Conservation (phyloP, 2,329 filamentous ascomycete genomes). For the Gremmenia infestans region DNA sequence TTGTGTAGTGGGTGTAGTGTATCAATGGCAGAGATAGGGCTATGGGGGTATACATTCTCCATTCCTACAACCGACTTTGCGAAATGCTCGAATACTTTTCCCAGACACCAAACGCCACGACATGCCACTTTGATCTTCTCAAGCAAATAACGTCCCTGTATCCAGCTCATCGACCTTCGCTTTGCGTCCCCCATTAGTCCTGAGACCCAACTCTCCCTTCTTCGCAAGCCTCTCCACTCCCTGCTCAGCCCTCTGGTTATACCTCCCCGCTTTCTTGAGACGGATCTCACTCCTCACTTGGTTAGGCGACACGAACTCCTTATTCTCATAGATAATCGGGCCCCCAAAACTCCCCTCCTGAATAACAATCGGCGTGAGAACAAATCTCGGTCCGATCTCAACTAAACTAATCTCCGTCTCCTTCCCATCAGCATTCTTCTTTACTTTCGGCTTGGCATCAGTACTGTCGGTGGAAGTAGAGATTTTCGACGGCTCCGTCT, state of each 20-base stretch:
- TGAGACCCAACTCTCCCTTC: slow-evolving; percentile 71
- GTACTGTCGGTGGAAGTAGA: slow-evolving; percentile 35
- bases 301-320: slow-evolving; percentile 94
- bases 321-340: slow-evolving; percentile 97
- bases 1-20: too few relatives aligned
- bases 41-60: too few relatives aligned
- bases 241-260: slow-evolving; percentile 72
- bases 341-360: slow-evolving; percentile 93
- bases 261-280: slow-evolving; percentile 68
- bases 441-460: slow-evolving; percentile 42
- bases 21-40: too few relatives aligned
- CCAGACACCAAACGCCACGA: slow-evolving; percentile 17
- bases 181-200: slow-evolving; percentile 58
- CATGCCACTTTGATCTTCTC: slow-evolving; percentile 20
- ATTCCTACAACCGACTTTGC: too few relatives aligned
- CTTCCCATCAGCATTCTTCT: slow-evolving; percentile 44
- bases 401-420: slow-evolving; percentile 78
- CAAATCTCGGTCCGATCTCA: slow-evolving; percentile 90
- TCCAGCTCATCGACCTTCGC: slow-evolving; percentile 67
- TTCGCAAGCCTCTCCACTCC: slow-evolving; percentile 67
- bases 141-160: slow-evolving; percentile 71
- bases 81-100: neutral
- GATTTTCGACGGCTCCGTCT: slow-evolving; percentile 61
- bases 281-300: slow-evolving; percentile 81
- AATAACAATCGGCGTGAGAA: slow-evolving; percentile 90